Evolutionary conservation across 108 stramenopile genomes (phyloP).

Genomic region (Discostella pseudostelligera): DNA sequence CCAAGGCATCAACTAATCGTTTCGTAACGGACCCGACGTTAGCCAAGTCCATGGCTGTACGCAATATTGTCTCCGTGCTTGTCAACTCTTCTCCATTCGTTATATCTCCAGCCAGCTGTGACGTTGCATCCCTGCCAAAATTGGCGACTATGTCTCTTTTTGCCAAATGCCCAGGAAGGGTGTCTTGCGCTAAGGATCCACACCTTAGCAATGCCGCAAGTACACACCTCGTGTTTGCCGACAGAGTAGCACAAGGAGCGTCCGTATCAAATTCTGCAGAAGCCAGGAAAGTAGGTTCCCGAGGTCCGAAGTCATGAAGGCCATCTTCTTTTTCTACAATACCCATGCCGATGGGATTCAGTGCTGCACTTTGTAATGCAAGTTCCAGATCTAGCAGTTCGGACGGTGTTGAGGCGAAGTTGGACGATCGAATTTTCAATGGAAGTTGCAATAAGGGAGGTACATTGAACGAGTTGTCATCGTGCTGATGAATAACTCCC

Average conservation of each 20-base stretch:
- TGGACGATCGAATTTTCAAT: constrained; percentile 61
- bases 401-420: constrained; percentile 36
- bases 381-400: constrained; percentile 79
- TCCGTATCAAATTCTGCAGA: constrained; percentile 60
- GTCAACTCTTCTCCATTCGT: constrained; percentile 38
- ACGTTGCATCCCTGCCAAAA: constrained; percentile 42
- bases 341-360: constrained; percentile 63
- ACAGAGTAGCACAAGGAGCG: constrained; percentile 58
- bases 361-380: constrained; percentile 57
- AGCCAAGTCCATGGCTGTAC: constrained; percentile 38
- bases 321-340: constrained; percentile 9
- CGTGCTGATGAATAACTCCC: constrained; percentile 43
- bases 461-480: constrained; percentile 1
- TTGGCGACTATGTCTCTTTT: constrained; percentile 48
- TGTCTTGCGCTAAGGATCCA: constrained; percentile 61
- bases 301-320: constrained; percentile 16
- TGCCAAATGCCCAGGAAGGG: constrained; percentile 67
- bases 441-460: constrained; percentile 66
- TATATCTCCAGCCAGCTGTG: constrained; percentile 21
- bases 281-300: constrained; percentile 58
- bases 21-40: constrained; percentile 56
- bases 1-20: constrained; percentile 72
- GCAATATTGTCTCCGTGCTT: constrained; percentile 24
- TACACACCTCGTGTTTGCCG: constrained; percentile 69
- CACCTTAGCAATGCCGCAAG: constrained; percentile 77